Evolutionary conservation across 1,284 basidiomycete species (phyloP), one percentile per base, ranked within the genome.

Genomic region (Pterula multifida): DNA sequence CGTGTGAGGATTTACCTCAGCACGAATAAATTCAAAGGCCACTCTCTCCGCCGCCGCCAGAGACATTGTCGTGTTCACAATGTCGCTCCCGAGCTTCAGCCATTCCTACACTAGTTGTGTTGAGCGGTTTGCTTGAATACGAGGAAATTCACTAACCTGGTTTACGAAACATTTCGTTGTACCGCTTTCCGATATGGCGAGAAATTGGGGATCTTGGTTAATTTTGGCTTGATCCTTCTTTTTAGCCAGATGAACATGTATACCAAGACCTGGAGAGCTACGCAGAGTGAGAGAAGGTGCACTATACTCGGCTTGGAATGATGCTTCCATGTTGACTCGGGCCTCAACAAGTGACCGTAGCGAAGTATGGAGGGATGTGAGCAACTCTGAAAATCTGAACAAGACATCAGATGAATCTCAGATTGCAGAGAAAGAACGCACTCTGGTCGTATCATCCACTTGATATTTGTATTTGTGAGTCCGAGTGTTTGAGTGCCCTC

Each of bases 381-480:
- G 66, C 45, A 75, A 67, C 17, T 70, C 60, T 0, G 89, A 90
- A 60, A 84, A 92, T 44, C 91, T 93, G 56, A 2, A 35, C 42
- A 4, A 49, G 22, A 19, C 45, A 25, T 13, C 32, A 15, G 50
- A 28, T 12, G 39, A 52, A 17, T 53, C 51, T 46, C 15, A 28
- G 42, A 51, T 25, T 50, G 36, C 36, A 46, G 4, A 19, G 21
- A 22, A 47, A 24, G 52, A 3, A 62, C 73, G 59, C 56, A 93
- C 91, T 73, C 71, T 21, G 88, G 83, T 54, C 76, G 81, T 53
- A 95, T 84, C 26, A 69, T 73, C 81, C 81, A 84, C 53, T 68
- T 73, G 42, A 42, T 42, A 9, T 42, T 22, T 17, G 39, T 15
- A 44, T 44, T 44, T 6, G 39, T 24, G 39, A 17, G 19, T 17